A percentile compares a stretch with the other conserved stretches of the same genome.
Evolutionary conservation across 2,329 filamentous ascomycete genomes (phyloP).

Genomic region (Scleromitrula shiraiana): DNA sequence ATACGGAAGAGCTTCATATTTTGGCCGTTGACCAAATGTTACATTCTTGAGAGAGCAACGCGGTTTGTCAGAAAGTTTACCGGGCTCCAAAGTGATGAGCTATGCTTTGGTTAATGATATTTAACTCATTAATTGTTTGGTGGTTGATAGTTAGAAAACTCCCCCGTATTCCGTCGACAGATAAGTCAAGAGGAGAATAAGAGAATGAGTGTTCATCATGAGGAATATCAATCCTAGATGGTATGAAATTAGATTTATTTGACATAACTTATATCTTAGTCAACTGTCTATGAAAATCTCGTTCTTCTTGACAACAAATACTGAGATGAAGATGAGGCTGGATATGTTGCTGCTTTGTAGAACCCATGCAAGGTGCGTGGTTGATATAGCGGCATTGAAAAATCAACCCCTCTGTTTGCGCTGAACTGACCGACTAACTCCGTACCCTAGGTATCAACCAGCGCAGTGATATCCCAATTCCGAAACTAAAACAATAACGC

Average conservation of each 20-base stretch:
- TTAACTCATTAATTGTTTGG: too few relatives aligned
- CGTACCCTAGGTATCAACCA: too few relatives aligned
- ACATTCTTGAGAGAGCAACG: slow-evolving; percentile 1
- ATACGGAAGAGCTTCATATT: slow-evolving; percentile 25
- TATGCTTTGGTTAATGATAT: background rate
- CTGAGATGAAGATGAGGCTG: too few relatives aligned
- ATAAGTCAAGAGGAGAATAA: slow-evolving; percentile 7
- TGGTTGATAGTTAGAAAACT: background rate
- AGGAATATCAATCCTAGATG: background rate
- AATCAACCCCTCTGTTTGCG: too few relatives aligned
- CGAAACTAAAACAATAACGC: too few relatives aligned
- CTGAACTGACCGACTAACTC: too few relatives aligned
- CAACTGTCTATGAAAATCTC: too few relatives aligned
- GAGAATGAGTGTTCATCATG: background rate
- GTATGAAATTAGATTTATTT: background rate
- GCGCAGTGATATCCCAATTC: too few relatives aligned
- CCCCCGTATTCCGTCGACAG: slow-evolving; percentile 9
- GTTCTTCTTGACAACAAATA: too few relatives aligned
- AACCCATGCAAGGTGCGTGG: too few relatives aligned
- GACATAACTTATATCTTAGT: background rate
- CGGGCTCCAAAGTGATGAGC: background rate
- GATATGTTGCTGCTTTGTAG: too few relatives aligned
- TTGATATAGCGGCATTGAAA: too few relatives aligned
- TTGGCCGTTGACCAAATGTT: slow-evolving; percentile 15
- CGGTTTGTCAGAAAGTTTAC: background rate